Conservation (phyloP, 371 early-diverging fungal genomes). For the Syncephalastrum contaminatum region DNA sequence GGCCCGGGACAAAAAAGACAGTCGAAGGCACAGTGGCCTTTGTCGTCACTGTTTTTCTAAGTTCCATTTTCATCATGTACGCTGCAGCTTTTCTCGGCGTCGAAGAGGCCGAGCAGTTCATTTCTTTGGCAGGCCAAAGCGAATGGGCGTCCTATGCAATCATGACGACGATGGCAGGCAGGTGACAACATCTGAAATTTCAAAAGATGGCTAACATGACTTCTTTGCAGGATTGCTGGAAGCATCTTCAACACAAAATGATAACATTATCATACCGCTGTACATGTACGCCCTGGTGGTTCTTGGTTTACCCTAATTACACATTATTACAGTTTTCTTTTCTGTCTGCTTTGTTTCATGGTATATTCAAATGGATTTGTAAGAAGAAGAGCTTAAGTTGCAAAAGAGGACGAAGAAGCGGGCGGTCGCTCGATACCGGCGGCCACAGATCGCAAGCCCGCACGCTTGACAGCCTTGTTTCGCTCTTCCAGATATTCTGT, state of each 20-base stretch:
- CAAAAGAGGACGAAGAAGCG: background rate
- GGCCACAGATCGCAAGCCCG: constrained; percentile 17
- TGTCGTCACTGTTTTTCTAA: constrained; percentile 57
- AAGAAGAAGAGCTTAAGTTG: no score
- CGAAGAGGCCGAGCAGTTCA: constrained; percentile 19
- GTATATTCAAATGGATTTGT: no score
- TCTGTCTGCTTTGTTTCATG: no score
- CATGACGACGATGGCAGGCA: constrained; percentile 39
- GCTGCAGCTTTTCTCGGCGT: constrained; percentile 22
- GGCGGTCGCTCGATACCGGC: constrained; percentile 1
- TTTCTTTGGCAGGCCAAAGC: constrained; percentile 20
- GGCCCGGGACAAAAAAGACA: constrained; percentile 82
- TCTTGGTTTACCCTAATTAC: background rate
- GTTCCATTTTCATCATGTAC: constrained; percentile 39
- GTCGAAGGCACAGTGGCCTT: constrained; percentile 89
- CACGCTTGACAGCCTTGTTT: constrained; percentile 34
- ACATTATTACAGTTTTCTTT: no score
- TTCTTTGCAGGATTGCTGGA: constrained; percentile 49
- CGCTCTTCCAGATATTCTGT: constrained; percentile 37
- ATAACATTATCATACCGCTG: constrained; percentile 76
- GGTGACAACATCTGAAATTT: background rate
- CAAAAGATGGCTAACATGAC: background rate
- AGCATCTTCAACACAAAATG: constrained; percentile 72
- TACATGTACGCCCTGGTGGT: constrained; percentile 59
- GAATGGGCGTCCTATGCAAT: constrained; percentile 24